Percentiles rank a stretch among this genome's conserved stretches.
Evolutionary conservation across 2,329 filamentous ascomycete genomes (phyloP).

Genomic region (Ilyonectria robusta): DNA sequence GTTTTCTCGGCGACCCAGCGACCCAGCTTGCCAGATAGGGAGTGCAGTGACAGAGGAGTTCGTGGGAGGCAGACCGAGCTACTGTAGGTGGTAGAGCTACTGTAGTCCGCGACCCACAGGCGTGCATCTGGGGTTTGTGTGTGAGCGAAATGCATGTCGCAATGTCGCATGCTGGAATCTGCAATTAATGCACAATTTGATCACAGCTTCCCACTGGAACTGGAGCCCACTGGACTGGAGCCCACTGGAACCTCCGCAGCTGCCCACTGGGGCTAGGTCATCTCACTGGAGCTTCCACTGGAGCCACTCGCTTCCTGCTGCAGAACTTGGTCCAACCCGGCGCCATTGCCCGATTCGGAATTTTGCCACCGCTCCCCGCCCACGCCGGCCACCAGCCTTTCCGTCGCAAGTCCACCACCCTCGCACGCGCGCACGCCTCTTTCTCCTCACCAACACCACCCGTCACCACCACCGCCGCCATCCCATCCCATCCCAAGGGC

Average conservation of each 20-base stretch:
- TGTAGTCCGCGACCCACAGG: neutral
- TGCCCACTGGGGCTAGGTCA: too few species aligned
- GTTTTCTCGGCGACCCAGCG: neutral
- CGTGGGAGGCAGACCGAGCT: neutral
- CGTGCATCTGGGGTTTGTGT: neutral
- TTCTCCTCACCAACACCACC: slow-evolving; percentile 42
- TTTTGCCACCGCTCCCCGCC: slow-evolving; percentile 50
- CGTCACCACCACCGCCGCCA: slow-evolving; percentile 30
- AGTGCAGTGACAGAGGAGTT: neutral
- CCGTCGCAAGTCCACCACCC: slow-evolving; percentile 41
- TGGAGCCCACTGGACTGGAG: too few species aligned
- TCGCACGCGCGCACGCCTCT: slow-evolving; percentile 40
- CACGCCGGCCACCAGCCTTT: slow-evolving; percentile 43
- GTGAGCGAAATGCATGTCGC: neutral
- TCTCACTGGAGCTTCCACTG: neutral
- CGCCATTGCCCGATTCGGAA: slow-evolving; percentile 42
- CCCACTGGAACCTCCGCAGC: too few species aligned
- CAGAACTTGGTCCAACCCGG: slow-evolving; percentile 20
- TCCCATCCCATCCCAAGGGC: slow-evolving; percentile 29
- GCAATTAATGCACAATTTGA: slow-evolving; percentile 2
- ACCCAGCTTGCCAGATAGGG: neutral
- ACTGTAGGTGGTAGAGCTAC: too few species aligned
- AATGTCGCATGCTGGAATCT: neutral
- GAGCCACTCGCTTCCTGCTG: neutral
- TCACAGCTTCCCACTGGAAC: too few species aligned